Percentiles rank a stretch among this genome's conserved stretches.
These are phyloP conservation scores for Penicillium maclennaniae DNA, from an alignment of 495 filamentous ascomycete species.

Conservation along the genomic window DNA sequence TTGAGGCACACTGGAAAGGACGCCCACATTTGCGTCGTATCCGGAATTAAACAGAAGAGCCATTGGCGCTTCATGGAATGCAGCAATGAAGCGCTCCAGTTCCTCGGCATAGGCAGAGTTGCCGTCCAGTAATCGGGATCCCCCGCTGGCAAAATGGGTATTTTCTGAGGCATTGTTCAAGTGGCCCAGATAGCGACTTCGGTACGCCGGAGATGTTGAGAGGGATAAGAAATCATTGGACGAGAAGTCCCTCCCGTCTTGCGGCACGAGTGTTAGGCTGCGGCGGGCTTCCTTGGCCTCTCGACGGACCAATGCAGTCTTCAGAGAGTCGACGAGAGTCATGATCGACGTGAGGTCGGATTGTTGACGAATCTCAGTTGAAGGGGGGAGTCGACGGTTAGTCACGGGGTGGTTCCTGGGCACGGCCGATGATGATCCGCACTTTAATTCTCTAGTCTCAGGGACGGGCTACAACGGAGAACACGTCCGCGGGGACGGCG, in stretches of 20 bases:
- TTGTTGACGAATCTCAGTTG: neutral
- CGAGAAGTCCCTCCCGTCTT: constrained; percentile 39
- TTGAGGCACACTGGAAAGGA: constrained; percentile 65
- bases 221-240: constrained; percentile 49
- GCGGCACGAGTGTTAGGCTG: constrained; percentile 34
- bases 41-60: constrained; percentile 76
- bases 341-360: neutral
- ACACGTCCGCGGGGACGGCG: constrained; percentile 9
- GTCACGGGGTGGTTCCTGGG: neutral
- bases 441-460: constrained; percentile 10
- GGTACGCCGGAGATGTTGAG: constrained; percentile 32
- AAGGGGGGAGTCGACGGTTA: neutral
- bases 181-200: constrained; percentile 27
- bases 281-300: constrained; percentile 46
- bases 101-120: constrained; percentile 62
- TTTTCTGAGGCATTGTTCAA: constrained; percentile 29
- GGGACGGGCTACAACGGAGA: neutral
- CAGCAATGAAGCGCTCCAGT: constrained; percentile 61
- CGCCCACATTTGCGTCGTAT: constrained; percentile 70
- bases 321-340: constrained; percentile 36
- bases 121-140: constrained; percentile 53
- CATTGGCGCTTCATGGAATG: constrained; percentile 59
- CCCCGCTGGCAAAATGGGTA: constrained; percentile 39
- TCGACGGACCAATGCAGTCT: constrained; percentile 33
- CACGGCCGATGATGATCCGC: constrained; percentile 10